Evolutionary conservation across 805 yeast genomes (phyloP), one percentile per base, ranked within the genome.

Genomic region (Metschnikowia santaceciliae): DNA sequence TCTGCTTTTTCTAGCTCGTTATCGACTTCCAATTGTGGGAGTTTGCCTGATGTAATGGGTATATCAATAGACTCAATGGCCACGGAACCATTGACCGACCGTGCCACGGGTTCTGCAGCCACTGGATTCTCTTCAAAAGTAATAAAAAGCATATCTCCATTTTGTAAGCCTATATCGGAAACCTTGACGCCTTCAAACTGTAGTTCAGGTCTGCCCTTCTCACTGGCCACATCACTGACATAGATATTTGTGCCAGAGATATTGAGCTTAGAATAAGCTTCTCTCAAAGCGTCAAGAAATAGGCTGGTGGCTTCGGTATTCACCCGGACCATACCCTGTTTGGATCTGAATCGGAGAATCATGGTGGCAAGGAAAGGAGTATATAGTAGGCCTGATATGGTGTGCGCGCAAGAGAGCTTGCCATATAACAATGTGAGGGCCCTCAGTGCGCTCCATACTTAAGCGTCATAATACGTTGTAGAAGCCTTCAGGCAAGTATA

Each of bases 261-360:
- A 19, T 52, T 53, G 23, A 72, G 51, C 42, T 72, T 67, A 23
- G 44, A 40, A 10, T 56, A 54, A 26, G 81, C 66, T 45, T 70
- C 68, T 23, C 72, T 77, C 23, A 83, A 55, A 0, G 80, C 79
- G 0, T 58, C 57, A 3, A 67, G 62, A 53, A 88, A 81, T 7
- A 70, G 70, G 19, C 73, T 75, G 1, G 59, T 44, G 3, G 72
- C 68, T 23, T 80, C 81, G 30, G 79, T 81, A 23, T 71, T 64
- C 34, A 88, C 77, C 49, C 98, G 78, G 64, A 81, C 82, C 79
- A 83, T 85, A 7, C 98, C 98, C 58, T 88, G 87, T 61, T 81
- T 88, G 30, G 94, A 76, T 62, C 96, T 79, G 68, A 94, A 89
- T 61, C 99, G 70, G 58, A 91, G 63, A 49, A 71, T 68, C 68